Evolutionary conservation across 164 flowering plant species (phyloP).

Genomic region (Chloranthus sessilifolius): DNA sequence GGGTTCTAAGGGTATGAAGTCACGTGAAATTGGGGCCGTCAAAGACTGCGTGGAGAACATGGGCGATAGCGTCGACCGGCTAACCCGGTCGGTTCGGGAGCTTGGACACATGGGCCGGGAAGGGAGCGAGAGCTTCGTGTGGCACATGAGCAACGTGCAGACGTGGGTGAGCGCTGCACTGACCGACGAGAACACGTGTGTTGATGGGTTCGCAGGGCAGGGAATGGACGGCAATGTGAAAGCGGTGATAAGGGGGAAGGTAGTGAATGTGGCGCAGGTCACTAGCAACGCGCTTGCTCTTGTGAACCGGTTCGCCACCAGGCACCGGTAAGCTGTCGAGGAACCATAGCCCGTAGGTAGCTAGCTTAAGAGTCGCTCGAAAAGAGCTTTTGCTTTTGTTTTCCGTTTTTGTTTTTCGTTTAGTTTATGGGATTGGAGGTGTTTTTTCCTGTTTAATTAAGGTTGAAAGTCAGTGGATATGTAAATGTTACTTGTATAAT

Average conservation of each 20-base stretch:
- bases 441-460: too few relatives aligned
- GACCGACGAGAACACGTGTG: conserved; percentile 33
- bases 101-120: conserved; percentile 13
- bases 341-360: too few relatives aligned
- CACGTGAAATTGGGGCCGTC: conserved; percentile 16
- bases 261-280: conserved; percentile 22
- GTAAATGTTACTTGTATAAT: too few relatives aligned
- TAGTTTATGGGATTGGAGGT: too few relatives aligned
- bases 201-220: conserved; percentile 26
- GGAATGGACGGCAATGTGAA: conserved; percentile 9
- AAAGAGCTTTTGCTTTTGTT: too few relatives aligned
- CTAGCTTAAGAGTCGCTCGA: too few relatives aligned
- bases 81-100: conserved; percentile 22
- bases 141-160: conserved; percentile 38
- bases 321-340: too few relatives aligned
- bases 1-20: conserved; percentile 8
- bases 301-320: conserved; percentile 21
- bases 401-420: too few relatives aligned
- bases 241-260: conserved; percentile 10
- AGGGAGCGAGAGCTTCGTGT: conserved; percentile 11
- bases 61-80: conserved; percentile 26
- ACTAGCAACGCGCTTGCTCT: conserved; percentile 38
- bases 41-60: conserved; percentile 29
- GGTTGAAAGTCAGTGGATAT: too few relatives aligned
- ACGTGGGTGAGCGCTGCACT: conserved; percentile 46